Evolutionary conservation across 257 asterid genomes (phyloP), one percentile per base, ranked within the genome.

Genomic region (Mentha longifolia): DNA sequence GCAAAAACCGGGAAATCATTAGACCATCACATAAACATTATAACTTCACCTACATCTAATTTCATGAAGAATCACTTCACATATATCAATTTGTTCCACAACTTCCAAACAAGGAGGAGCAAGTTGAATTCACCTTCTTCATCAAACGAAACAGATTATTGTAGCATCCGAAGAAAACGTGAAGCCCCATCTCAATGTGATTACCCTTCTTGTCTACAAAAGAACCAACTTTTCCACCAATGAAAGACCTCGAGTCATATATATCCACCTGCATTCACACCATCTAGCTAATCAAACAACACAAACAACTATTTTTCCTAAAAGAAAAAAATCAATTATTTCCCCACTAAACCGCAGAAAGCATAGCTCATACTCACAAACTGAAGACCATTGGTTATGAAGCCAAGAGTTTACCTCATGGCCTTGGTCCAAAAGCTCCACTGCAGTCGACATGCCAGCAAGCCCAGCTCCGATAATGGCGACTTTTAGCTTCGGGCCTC

Each of bases 191-290:
- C 75, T 95, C 99, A 71, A 95, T 80, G 80, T 95, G 99, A 72
- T 95, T 92, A 58, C 99, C 99, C 56, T 77, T 76, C 79, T 62
- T 89, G 83, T 92, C 99, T 71, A 95, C 99, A 83, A 85, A 95
- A 35, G 99, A 95, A 61, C 99, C 99, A 85, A 95, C 99, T 92
- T 95, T 95, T 43, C 99, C 99, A 68, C 99, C 99, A 66, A 95
- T 88, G 77, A 95, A 89, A 59, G 88, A 45, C 87, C 94, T 89
- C 0, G 92, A 84, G 76, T 95, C 99, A 59, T 95, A 95, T 76
- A 95, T 92, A 80, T 95, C 99, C 83, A 95, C 99, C 99, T 95
- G 96, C 67, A 80, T 65, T 65, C 63, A 12, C 37, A 72, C 20
- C 47, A 42, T 41, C 16, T 1, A 63, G 33, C 28, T 52, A 19